These are phyloP conservation scores for Fusarium palustre DNA, from an alignment of 2,329 filamentous ascomycete species.

Conservation along the genomic window DNA sequence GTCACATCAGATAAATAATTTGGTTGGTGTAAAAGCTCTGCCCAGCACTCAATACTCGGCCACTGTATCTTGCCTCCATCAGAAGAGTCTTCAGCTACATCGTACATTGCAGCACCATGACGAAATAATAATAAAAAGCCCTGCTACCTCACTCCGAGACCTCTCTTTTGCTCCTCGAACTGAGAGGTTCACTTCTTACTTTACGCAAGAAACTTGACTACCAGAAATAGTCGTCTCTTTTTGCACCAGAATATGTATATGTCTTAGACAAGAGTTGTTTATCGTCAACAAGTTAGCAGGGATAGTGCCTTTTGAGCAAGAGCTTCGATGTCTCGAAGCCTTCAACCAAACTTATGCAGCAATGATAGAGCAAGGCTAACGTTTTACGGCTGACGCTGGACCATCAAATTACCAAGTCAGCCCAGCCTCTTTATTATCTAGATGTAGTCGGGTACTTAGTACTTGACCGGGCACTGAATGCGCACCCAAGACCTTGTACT, in stretches of 20 bases:
- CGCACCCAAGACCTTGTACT: background rate
- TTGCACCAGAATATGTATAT: background rate
- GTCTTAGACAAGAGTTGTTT: background rate
- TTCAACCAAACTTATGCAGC: background rate
- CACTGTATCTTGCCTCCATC: background rate
- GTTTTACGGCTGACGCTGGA: background rate
- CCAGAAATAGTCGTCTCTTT: too few relatives aligned
- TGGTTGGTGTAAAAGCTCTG: background rate
- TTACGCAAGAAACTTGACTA: too few relatives aligned
- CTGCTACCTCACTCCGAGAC: background rate
- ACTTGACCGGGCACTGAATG: background rate
- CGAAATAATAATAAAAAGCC: background rate
- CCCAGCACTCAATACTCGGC: background rate
- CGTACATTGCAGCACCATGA: background rate
- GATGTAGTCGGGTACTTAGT: background rate
- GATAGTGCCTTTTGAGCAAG: background rate
- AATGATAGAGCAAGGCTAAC: background rate
- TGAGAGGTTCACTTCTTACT: background rate
- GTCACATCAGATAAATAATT: too few relatives aligned
- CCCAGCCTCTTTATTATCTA: background rate
- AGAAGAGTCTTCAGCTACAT: background rate
- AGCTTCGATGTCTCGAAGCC: background rate
- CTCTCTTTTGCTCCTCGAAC: background rate
- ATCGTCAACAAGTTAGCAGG: background rate
- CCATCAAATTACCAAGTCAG: background rate